These are phyloP conservation scores for Lipomyces chichibuensis DNA, from an alignment of 805 yeast species.

Conservation along the genomic window DNA sequence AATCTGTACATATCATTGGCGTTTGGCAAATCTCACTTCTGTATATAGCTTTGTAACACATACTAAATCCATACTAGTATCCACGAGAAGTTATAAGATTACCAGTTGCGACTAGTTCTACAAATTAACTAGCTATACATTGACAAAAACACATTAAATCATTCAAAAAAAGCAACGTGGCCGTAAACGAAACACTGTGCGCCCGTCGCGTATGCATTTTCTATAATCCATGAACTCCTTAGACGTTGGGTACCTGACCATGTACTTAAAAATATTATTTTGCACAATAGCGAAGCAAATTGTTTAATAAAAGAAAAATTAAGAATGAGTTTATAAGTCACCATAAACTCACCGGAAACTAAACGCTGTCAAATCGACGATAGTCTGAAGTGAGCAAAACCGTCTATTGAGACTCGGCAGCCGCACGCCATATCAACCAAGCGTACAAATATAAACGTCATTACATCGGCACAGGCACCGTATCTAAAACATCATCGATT, in stretches of 20 bases:
- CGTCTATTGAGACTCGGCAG: background rate
- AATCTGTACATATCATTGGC: background rate
- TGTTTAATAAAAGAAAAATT: background rate
- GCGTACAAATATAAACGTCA: background rate
- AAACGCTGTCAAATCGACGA: background rate
- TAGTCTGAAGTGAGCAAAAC: background rate
- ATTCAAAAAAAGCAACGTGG: background rate
- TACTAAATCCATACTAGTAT: too few species aligned
- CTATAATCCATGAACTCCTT: background rate
- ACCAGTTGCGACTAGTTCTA: too few species aligned
- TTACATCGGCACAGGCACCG: conserved; percentile 57
- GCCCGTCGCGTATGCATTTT: background rate
- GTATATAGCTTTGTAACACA: background rate
- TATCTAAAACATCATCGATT: conserved; percentile 55
- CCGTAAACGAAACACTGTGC: background rate
- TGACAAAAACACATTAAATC: background rate
- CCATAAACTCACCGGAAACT: background rate
- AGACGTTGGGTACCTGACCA: background rate
- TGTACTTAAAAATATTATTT: background rate
- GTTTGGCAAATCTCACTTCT: background rate
- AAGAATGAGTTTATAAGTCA: too few species aligned
- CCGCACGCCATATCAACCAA: background rate
- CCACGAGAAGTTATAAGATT: too few species aligned
- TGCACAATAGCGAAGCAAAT: background rate
- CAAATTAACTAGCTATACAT: background rate